A percentile compares a stretch with the other conserved stretches of the same genome.
These are phyloP conservation scores for Excoecaria cochinchinensis DNA, from an alignment of 345 rosid genomes.

Conservation along the genomic window DNA sequence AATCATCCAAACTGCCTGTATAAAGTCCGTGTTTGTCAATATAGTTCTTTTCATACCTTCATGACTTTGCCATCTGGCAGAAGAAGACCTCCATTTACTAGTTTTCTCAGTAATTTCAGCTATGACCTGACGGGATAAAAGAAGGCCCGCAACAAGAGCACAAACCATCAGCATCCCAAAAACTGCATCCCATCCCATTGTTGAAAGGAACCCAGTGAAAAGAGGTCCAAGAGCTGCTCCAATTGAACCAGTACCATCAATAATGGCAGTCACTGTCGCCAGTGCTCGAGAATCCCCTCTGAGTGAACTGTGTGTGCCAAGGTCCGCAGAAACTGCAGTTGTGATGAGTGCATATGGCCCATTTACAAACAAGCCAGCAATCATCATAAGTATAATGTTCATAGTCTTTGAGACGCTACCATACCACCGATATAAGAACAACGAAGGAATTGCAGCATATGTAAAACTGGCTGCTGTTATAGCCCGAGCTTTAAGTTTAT, in stretches of 20 bases:
- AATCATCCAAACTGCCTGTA: background rate
- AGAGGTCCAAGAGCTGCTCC: conserved; percentile 96
- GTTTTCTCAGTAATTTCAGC: conserved; percentile 47
- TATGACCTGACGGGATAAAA: conserved; percentile 58
- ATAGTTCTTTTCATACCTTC: conserved; percentile 45
- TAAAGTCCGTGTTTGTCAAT: background rate
- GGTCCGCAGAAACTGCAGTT: conserved; percentile 94
- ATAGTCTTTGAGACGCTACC: conserved; percentile 59
- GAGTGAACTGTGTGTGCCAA: conserved; percentile 83
- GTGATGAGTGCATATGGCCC: conserved; percentile 98
- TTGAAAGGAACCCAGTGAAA: conserved; percentile 81
- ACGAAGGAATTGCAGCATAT: conserved; percentile 81
- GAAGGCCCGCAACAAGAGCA: conserved; percentile 79
- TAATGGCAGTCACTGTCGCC: conserved; percentile 91
- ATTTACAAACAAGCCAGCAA: conserved; percentile 77
- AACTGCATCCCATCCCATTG: conserved; percentile 72
- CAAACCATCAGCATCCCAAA: conserved; percentile 67
- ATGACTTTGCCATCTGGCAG: conserved; percentile 20
- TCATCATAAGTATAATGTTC: conserved; percentile 81
- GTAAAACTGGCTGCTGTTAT: conserved; percentile 79
- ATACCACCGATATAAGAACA: conserved; percentile 69
- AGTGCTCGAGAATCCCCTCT: conserved; percentile 89
- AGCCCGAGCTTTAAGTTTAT: conserved; percentile 79
- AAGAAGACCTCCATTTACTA: conserved; percentile 13
- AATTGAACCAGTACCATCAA: conserved; percentile 90